Evolutionary conservation across 2,329 filamentous ascomycete species (phyloP), one percentile per base, ranked within the genome.

Genomic region (Meredithiella fracta): DNA sequence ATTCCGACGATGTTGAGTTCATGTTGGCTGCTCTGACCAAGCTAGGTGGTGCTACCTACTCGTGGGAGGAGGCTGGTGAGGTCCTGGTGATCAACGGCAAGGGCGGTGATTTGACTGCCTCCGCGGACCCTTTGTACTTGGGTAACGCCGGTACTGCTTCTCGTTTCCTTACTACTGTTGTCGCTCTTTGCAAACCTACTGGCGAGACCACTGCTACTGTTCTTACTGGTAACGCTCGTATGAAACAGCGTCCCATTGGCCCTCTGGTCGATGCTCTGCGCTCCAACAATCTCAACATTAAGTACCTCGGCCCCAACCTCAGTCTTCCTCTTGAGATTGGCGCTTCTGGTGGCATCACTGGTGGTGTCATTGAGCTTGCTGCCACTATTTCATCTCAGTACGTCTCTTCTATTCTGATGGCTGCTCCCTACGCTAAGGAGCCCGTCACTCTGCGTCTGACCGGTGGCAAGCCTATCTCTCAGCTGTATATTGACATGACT

Each of bases 381-480:
- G 92, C 92, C 0, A 97, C 92, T 44, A 85, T 97, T 15, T 98
- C 92, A 7, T 97, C 92, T n/a, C 92, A 98, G 70, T 98, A 97
- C 65, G 92, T 98, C 38, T 97, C 92, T 0, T 96, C 91, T 1
- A 82, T 98, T 60, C 74, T 98, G 53, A 94, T 98, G 87, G 94
- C 89, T 58, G 92, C 92, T 0, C 92, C 92, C 0, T 98, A 97
- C 65, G 92, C 92, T 49, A 96, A 95, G 70, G 82, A 89, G 60
- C 86, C 91, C 0, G 90, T 98, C 38, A 96, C 88, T 0, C 72
- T 98, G 61, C 84, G 83, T 42, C 76, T 98, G 40, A 84, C 97
- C 11, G 92, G 92, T n/a, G 92, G 90, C 56, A 97, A 95, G 68
- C 91, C 92, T 47, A 95, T 98, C 61, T 97, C 91, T 1, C 90